Evolutionary conservation across 148 eudicot genomes (phyloP), one percentile per base, ranked within the genome.

Genomic region (Fagopyrum esculentum): DNA sequence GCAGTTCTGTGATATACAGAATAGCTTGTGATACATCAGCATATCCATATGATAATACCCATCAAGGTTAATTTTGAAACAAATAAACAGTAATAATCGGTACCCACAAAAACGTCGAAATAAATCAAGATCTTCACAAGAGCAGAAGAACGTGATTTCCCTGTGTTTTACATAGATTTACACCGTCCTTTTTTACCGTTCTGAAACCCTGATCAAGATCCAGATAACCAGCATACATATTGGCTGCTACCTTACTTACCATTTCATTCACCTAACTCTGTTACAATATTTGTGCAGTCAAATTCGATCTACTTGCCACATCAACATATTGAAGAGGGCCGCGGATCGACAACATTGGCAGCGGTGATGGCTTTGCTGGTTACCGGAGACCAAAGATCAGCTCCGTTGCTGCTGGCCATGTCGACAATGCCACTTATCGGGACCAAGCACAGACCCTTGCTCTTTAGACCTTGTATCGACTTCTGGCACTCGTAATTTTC

Each of bases 321-420:
- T 66, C 71, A 66, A 17, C 46, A 66, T 40, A 66, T 66, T 40
- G 45, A 13, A 66, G 71, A 66, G 71, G 71, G 69, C 11, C 43
- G 46, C 45, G 29, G 61, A 15, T 11, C 3, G 71, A 46, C 71
- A 0, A 17, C 71, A 15, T 26, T 60, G 19, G 12, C 4, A 9
- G 13, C 9, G 66, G 69, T 30, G 45, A 1, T 6, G 10, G 70
- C 9, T 43, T 66, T 66, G 71, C 45, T 66, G 46, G 71, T 66
- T 66, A 40, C 45, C 2, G 45, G 75, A 68, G 84, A 78, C 86
- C 84, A 84, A 81, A 81, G 76, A 78, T 84, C 86, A 9, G 86
- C 86, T 4, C 81, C 84, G 12, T 84, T 84, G 78, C 74, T 7
- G 4, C 9, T 71, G 22, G 71, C 76, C 43, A 78, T 12, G 15